Evolutionary conservation across 2,329 filamentous ascomycete genomes (phyloP).

Genomic region (Paecilomyces sp.): DNA sequence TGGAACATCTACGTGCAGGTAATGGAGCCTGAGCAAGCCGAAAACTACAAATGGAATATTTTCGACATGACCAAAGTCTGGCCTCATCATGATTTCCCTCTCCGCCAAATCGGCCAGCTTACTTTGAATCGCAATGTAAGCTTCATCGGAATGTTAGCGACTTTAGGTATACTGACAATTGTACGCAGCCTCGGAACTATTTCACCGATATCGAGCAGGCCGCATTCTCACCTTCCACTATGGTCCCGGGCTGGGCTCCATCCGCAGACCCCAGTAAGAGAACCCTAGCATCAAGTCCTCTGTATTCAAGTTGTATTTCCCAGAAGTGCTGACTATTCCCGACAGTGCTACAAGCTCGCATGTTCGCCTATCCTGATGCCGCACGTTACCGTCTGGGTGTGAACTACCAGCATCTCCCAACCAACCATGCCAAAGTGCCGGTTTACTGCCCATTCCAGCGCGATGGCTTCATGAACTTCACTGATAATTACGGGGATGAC

Average conservation of each 20-base stretch:
- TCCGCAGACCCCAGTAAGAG: slow-evolving; percentile 50
- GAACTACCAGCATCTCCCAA: slow-evolving; percentile 36
- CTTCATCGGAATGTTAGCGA: neutral
- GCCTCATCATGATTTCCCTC: slow-evolving; percentile 45
- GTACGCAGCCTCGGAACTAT: slow-evolving; percentile 48
- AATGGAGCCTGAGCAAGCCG: slow-evolving; percentile 47
- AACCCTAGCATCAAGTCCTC: neutral
- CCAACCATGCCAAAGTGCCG: slow-evolving; percentile 26
- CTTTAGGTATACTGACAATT: slow-evolving; percentile 1
- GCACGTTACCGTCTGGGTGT: slow-evolving; percentile 32
- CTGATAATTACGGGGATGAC: slow-evolving; percentile 52
- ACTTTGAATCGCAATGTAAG: slow-evolving; percentile 44
- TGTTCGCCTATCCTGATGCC: slow-evolving; percentile 56
- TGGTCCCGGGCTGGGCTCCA: slow-evolving; percentile 58
- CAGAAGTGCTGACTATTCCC: too few species aligned
- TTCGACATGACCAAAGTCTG: slow-evolving; percentile 54
- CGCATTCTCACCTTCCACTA: slow-evolving; percentile 57
- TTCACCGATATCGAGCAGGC: slow-evolving; percentile 62
- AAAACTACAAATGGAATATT: slow-evolving; percentile 41
- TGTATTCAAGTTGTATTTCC: slow-evolving; percentile 9
- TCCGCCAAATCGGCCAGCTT: slow-evolving; percentile 45
- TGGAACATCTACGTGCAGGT: slow-evolving; percentile 52
- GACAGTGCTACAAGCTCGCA: slow-evolving; percentile 49
- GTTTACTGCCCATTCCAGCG: slow-evolving; percentile 48
- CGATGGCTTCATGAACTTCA: slow-evolving; percentile 31